Evolutionary conservation across 2,329 filamentous ascomycete species (phyloP), one percentile per base, ranked within the genome.

Genomic region (Colletotrichum cuscutae): DNA sequence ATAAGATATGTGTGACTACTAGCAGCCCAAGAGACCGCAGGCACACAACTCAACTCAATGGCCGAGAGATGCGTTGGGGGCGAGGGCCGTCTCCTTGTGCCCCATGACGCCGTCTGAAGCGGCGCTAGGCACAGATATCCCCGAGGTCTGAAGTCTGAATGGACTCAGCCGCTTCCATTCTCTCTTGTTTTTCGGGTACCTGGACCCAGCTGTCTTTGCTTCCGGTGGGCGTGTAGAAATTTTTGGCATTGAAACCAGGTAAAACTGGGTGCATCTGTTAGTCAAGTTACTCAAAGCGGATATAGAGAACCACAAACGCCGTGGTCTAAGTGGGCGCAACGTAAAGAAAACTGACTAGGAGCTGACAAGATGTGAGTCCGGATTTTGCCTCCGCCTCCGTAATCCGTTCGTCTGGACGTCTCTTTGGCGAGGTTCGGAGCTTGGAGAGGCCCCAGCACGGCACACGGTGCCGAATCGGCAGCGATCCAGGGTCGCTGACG

Each of bases 391-490:
- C 62, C 62, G 24, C 28, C 28, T 54, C 61, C 49, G 22, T 26
- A 54, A 11, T 56, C 54, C 19, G 24, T 35, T 42, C 19, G 24
- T 56, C 15, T 56, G 42, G 37, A 42, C 37, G 5, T 42, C 37
- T 42, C 37, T 42, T 49, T 56, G 53, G 53, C 28, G 53, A 35
- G 32, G 53, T 56, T 56, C 13, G 53, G 53, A 28, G 37, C 37
- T 19, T 42, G 13, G 37, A 42, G 15, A 42, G 7, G 19, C 42
- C 24, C 62, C 32, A 53, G 35, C 32, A 30, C 32, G 52, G 52
- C 12, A 12, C 24, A 5, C 52, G 62, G 62, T 65, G 62, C 62
- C 62, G 62, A 65, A 22, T 57, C 62, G 62, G 62, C 62, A 57
- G 9, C 32, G 22, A 28, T 30, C 15, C 62, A 28, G 35, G 52